phyloP scores from a whole-genome alignment of 2,329 filamentous ascomycete genomes.

The Huntiella omanensis region DNA sequence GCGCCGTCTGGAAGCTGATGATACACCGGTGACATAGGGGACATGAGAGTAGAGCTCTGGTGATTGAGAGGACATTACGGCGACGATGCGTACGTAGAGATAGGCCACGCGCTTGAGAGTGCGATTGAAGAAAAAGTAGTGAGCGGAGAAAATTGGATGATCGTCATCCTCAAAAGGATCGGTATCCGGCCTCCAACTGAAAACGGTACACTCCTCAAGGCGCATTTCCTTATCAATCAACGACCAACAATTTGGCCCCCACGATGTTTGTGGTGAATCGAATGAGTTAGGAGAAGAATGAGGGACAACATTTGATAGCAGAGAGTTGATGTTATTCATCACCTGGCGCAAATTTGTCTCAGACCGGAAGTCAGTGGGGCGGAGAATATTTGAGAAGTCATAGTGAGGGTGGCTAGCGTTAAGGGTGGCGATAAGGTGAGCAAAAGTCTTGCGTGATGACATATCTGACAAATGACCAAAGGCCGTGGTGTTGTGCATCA shows the following conservation, averaged over 20 bases:
- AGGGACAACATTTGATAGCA: slow-evolving; percentile 69
- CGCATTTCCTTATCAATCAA: slow-evolving; percentile 90
- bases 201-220: slow-evolving; percentile 71
- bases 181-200: slow-evolving; percentile 74
- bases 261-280: slow-evolving; percentile 25
- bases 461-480: slow-evolving; percentile 82
- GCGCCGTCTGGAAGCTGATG: slow-evolving; percentile 1
- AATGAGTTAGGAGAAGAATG: slow-evolving; percentile 21
- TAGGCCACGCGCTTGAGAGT: slow-evolving; percentile 83
- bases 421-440: slow-evolving; percentile 87
- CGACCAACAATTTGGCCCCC: slow-evolving; percentile 84
- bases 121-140: slow-evolving; percentile 98
- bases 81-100: slow-evolving; percentile 78
- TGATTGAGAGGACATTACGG: slow-evolving; percentile 47
- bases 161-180: slow-evolving; percentile 87
- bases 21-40: not conserved
- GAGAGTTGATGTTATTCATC: slow-evolving; percentile 75
- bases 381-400: slow-evolving; percentile 84
- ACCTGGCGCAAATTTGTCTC: slow-evolving; percentile 64
- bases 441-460: slow-evolving; percentile 77
- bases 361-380: slow-evolving; percentile 74
- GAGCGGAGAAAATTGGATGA: slow-evolving; percentile 81
- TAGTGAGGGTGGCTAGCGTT: slow-evolving; percentile 87
- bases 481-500: slow-evolving; percentile 65
- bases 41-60: slow-evolving; percentile 25